Evolutionary conservation across 345 rosid species (phyloP).

Genomic region (Salix viminalis): DNA sequence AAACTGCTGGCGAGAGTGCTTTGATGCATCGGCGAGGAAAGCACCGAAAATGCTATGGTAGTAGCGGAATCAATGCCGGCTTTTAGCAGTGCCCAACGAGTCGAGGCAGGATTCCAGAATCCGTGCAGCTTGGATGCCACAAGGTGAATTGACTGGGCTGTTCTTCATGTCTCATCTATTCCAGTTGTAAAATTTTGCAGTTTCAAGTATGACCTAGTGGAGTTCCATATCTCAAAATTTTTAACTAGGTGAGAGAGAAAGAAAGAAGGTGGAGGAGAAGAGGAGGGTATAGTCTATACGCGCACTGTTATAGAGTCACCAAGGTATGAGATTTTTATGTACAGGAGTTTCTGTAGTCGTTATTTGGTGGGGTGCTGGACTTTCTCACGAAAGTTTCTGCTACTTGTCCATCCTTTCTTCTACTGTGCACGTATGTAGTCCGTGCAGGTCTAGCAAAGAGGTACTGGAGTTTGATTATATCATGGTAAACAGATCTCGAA

Average conservation of each 20-base stretch:
- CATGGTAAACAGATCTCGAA: background rate
- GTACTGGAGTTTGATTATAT: background rate
- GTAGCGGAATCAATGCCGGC: constrained; percentile 87
- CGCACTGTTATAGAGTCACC: constrained; percentile 82
- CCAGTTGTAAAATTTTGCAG: background rate
- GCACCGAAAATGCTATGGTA: constrained; percentile 68
- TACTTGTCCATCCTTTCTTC: background rate
- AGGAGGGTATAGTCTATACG: constrained; percentile 79
- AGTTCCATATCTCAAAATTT: background rate
- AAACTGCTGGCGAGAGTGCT: too few species aligned
- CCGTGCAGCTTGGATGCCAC: constrained; percentile 93
- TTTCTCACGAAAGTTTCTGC: background rate
- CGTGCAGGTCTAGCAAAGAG: background rate
- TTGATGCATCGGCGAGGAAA: constrained; percentile 14
- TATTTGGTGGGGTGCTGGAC: background rate
- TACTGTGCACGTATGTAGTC: background rate
- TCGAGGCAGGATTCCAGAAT: constrained; percentile 84
- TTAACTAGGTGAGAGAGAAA: constrained; percentile 50
- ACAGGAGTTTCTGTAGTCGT: background rate
- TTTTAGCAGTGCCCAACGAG: constrained; percentile 72
- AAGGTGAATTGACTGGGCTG: constrained; percentile 39
- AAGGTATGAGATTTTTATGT: constrained; percentile 51
- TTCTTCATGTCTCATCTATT: background rate
- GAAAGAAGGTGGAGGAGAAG: constrained; percentile 68
- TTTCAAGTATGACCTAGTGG: background rate